Base-by-base conservation (phyloP, 352 stramenopile species). In the Phytopythium cucurbitacearum region DNA sequence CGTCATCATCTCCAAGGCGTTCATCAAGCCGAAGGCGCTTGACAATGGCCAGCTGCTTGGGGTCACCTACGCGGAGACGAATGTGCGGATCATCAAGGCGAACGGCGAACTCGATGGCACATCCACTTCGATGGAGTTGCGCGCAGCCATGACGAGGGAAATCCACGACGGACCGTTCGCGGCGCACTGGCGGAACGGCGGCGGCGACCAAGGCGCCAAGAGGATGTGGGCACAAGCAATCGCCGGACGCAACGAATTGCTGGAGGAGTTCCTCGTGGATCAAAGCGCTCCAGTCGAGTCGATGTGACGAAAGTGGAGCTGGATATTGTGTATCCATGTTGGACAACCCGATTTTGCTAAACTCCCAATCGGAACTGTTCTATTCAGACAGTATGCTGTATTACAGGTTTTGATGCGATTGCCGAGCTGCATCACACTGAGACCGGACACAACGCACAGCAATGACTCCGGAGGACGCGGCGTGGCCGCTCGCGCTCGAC, bases 1-100 rank as follows among this genome's bases (percentile, higher is more conserved):
- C 46, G 16, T 52, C 8, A 35, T 42, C 46, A 52, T 52, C 13
- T 52, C 46, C 5, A 52, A 40, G 34, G 46, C 46, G 4, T 40
- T 52, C 10, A 32, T 52, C 5, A 35, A 42, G n/a, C 46, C 46
- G 9, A 52, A 52, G 34, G 46, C 16, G 5, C 46, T 42, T 5
- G 1, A 41, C 9, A 35, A 35, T 3, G 46, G 46, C 34, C 34
- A 52, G 8, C n/a, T n/a, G 7, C 16, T 52, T 6, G 46, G 46
- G 6, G 32, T 52, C 46, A 52, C 40, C 34, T 52, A 42, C 46
- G 33, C 34, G 5, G 46, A 52, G 8, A 33, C 37, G 13, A 52
- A 40, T 13, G 46, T 52, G 1, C 16, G 41, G 2, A 34, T 52
- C 3, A 13, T 52, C n/a, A 52, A 33, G n/a, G 34, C 46, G 2